phyloP scores from a whole-genome alignment of 208 protist species.

The Vickermania spadyakhi region DNA sequence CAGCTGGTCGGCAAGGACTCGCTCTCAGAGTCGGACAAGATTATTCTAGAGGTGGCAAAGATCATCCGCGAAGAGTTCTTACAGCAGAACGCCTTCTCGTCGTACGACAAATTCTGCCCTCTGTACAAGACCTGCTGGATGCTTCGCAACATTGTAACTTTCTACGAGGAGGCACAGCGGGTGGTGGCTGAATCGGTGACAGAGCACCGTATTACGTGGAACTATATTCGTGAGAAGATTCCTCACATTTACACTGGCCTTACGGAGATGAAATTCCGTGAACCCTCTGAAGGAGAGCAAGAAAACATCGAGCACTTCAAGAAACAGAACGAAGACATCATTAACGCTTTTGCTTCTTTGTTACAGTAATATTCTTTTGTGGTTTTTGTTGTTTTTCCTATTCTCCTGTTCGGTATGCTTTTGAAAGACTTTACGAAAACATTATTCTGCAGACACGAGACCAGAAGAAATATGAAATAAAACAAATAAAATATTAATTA shows the following conservation, averaged over 20 bases:
- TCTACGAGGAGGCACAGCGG: constrained; percentile 95
- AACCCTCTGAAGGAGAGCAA: constrained; percentile 78
- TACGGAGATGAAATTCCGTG: constrained; percentile 90
- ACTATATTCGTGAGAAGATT: constrained; percentile 91
- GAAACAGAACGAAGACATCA: constrained; percentile 86
- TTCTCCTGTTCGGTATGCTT: no score
- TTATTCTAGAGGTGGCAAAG: constrained; percentile 98
- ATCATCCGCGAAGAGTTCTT: constrained; percentile 99
- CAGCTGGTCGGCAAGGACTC: constrained; percentile 99
- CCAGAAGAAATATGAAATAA: constrained; percentile 17
- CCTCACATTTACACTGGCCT: constrained; percentile 75
- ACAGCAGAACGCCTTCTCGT: constrained; percentile 99
- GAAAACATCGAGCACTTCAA: constrained; percentile 84
- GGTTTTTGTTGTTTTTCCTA: neutral
- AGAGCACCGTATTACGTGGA: constrained; percentile 95
- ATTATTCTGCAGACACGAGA: constrained; percentile 3
- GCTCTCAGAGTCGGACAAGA: constrained; percentile 99
- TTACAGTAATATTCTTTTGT: constrained; percentile 32
- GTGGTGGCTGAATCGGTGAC: constrained; percentile 76
- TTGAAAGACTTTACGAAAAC: no score
- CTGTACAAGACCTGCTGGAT: constrained; percentile 99
- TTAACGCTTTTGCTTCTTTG: constrained; percentile 73
- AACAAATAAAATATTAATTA: constrained; percentile 10
- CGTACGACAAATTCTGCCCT: constrained; percentile 97
- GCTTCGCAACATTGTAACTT: constrained; percentile 96